Evolutionary conservation across 352 stramenopile species (phyloP).

Genomic region (Thalassiosira mediterranea): DNA sequence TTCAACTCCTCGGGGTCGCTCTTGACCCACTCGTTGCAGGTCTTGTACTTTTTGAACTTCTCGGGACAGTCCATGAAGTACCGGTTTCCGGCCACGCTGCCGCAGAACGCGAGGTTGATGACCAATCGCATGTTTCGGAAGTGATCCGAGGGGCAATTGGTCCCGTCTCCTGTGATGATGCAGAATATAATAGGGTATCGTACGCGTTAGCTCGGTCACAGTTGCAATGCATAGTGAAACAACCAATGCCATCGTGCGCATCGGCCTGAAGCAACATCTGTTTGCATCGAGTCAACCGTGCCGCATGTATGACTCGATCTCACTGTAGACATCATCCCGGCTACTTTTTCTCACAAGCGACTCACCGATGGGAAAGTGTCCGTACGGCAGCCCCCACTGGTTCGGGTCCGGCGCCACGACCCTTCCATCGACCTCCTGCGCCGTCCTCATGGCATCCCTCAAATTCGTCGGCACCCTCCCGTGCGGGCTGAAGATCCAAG

Average conservation of each 20-base stretch:
- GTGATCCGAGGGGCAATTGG: slow-evolving; percentile 64
- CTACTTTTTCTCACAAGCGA: too few relatives aligned
- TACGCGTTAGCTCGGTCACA: too few relatives aligned
- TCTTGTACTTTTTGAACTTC: slow-evolving; percentile 67
- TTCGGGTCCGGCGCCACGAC: slow-evolving; percentile 73
- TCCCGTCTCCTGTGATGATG: slow-evolving; percentile 48
- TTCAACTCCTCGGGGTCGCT: slow-evolving; percentile 69
- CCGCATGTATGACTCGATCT: too few relatives aligned
- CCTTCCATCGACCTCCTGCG: slow-evolving; percentile 30
- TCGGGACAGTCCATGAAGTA: slow-evolving; percentile 80
- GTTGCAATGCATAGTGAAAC: too few relatives aligned
- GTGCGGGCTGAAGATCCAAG: slow-evolving; percentile 77
- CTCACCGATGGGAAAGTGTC: slow-evolving; percentile 79
- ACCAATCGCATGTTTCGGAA: slow-evolving; percentile 83
- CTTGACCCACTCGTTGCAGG: slow-evolving; percentile 75
- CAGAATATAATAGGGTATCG: background rate
- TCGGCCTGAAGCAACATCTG: too few relatives aligned
- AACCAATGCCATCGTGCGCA: too few relatives aligned
- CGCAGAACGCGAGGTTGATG: slow-evolving; percentile 84
- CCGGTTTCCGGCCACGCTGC: slow-evolving; percentile 73
- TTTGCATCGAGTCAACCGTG: too few relatives aligned
- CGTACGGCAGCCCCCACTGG: slow-evolving; percentile 77
- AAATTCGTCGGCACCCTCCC: slow-evolving; percentile 72
- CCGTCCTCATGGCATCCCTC: slow-evolving; percentile 56
- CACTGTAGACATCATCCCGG: too few relatives aligned